A percentile compares a stretch with the other conserved stretches of the same genome.
Evolutionary conservation across 31 red algal genomes (phyloP).

Genomic region (Asparagopsis taxiformis): DNA sequence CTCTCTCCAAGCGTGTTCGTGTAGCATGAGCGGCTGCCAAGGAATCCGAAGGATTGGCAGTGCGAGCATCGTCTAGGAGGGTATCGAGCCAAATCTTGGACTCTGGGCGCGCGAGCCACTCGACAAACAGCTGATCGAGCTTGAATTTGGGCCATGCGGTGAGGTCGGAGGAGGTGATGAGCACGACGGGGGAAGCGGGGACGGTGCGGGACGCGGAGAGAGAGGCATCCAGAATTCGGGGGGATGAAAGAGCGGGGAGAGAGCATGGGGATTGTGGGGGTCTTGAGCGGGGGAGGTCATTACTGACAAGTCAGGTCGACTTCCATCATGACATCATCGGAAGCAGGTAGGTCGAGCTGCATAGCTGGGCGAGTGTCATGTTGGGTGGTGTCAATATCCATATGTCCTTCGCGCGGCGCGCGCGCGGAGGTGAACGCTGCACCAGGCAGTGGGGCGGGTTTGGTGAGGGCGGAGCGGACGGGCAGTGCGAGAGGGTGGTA

Average conservation of each 20-base stretch:
- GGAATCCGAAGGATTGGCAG: constrained; percentile 20
- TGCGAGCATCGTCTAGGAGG: constrained; percentile 57
- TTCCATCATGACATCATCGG: constrained; percentile 59
- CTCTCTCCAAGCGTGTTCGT: constrained; percentile 17
- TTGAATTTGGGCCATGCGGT: constrained; percentile 78
- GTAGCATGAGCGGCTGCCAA: constrained; percentile 5
- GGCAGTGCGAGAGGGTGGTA: too few species aligned
- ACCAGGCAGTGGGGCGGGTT: too few species aligned
- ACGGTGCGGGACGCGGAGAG: constrained; percentile 17
- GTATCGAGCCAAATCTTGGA: constrained; percentile 44
- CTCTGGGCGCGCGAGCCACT: constrained; percentile 71
- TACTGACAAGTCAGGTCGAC: constrained; percentile 47
- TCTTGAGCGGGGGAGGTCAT: constrained; percentile 10
- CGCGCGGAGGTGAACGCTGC: too few species aligned
- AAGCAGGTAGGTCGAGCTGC: constrained; percentile 37
- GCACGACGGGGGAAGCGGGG: constrained; percentile 32
- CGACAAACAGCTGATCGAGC: constrained; percentile 82
- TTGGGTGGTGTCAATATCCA: constrained; percentile 70
- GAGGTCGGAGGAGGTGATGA: constrained; percentile 59
- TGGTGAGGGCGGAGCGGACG: too few species aligned
- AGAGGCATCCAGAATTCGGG: constrained; percentile 5
- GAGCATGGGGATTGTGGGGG: background rate
- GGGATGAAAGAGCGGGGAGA: constrained; percentile 7
- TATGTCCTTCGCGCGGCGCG: too few species aligned
- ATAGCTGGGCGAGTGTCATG: constrained; percentile 39